Evolutionary conservation across 2,329 filamentous ascomycete genomes (phyloP), one percentile per base, ranked within the genome.

Genomic region (Dryadomyces sulphureus): DNA sequence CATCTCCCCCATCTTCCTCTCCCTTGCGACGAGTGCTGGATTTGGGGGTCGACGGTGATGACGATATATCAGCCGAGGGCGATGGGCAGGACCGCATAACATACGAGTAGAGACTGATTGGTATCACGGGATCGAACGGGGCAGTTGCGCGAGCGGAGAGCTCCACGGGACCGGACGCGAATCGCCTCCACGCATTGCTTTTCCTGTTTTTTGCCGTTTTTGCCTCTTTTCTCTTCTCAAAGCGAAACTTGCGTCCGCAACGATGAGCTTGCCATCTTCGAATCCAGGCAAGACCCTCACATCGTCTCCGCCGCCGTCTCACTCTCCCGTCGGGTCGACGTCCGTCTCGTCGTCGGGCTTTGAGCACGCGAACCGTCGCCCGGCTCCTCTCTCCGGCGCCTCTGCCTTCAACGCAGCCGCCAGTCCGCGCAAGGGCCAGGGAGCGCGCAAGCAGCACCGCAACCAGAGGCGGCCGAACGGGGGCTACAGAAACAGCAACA

Each of bases 371-470:
- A 64, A 60, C 49, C 71, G 73, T 24, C 71, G 73, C 40, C 63
- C 67, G 21, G 61, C 12, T 14, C 38, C 44, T 16, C 52, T 61
- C 38, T 62, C 64, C 50, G 59, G 58, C 41, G 42, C 43, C 7
- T 12, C 22, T 22, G 38, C 7, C 38, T 6, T 21, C 34, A 36
- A n/a, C 34, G 34, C 43, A 1, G 14, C 22, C 0, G 56, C 67
- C 7, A 61, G 74, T 41, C 77, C 84, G 44, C 76, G 89, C 55
- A 94, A 85, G 63, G 78, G 73, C 45, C 90, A 96, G 65, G 69
- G 68, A 39, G 70, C 74, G 45, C 83, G 82, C 62, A 89, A 81
- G 60, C 87, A 92, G 62, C 87, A 95, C 66, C 88, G 86, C 60
- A 78, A 77, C 52, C 84, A 88, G 58, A 81, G 81, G 57, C 79